Percentiles rank a stretch among this genome's conserved stretches.
Evolutionary conservation across 169 alveolate species (phyloP).

Genomic region (Miamiensis avidus): DNA sequence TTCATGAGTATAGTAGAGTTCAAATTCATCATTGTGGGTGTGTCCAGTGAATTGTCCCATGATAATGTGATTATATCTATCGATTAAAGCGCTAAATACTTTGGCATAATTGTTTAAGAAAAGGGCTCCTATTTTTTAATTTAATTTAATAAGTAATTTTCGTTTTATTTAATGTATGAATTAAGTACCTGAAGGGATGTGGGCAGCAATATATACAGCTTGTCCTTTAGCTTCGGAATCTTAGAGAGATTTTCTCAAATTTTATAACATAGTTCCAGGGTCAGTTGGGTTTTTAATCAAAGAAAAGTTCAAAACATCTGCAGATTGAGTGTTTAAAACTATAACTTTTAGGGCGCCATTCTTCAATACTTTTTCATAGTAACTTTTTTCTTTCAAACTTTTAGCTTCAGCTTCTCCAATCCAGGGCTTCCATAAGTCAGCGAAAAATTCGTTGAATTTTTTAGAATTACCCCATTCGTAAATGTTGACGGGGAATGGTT

Average conservation of each 20-base stretch:
- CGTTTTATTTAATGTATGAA: neutral
- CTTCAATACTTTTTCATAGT: conserved; percentile 47
- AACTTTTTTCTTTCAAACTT: conserved; percentile 65
- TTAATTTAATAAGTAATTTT: conserved; percentile 33
- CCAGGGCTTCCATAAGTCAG: conserved; percentile 70
- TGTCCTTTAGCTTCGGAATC: conserved; percentile 44
- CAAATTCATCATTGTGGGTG: conserved; percentile 46
- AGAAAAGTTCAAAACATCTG: conserved; percentile 50
- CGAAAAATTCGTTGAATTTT: conserved; percentile 1
- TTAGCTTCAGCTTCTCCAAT: conserved; percentile 62
- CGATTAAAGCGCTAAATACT: conserved; percentile 50
- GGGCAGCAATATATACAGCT: conserved; percentile 23
- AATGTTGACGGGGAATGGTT: neutral
- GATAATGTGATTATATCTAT: conserved; percentile 51
- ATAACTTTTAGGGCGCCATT: conserved; percentile 33
- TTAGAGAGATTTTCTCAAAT: conserved; percentile 49
- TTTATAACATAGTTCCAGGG: conserved; percentile 50
- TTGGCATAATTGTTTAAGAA: conserved; percentile 37
- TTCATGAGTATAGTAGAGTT: conserved; percentile 20
- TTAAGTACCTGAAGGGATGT: conserved; percentile 19
- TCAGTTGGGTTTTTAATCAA: conserved; percentile 48
- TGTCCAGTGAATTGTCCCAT: conserved; percentile 55
- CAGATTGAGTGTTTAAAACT: conserved; percentile 58
- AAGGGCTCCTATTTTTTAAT: conserved; percentile 34
- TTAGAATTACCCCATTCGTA: neutral